Base-by-base conservation (phyloP, 495 filamentous ascomycete species). In the Penicillium odoratum region DNA sequence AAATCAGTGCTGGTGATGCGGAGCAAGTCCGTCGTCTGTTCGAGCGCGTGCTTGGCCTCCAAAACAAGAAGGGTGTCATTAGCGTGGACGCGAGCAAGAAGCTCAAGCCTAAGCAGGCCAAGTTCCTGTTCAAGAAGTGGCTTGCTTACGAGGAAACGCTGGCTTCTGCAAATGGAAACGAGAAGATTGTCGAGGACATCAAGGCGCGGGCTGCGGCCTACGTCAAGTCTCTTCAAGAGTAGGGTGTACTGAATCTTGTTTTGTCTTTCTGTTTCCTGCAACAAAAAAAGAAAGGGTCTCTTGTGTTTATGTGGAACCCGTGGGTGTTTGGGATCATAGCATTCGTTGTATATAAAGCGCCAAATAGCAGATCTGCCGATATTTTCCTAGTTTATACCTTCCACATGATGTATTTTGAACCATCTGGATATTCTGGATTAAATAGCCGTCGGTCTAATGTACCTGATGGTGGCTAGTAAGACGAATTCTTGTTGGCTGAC, bases 41-140 rank as follows among this genome's bases (percentile, higher is more conserved):
- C 68, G 91, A 92, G 73, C 81, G 92, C n/a, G 90, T 92, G 46
- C 71, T 80, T 48, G 77, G 74, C 1, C 66, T 78, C 43, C 69
- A 70, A 55, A 77, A 78, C 63, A 83, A 82, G 60, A 90, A 88
- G 79, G 81, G 82, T 13, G 66, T 38, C 10, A 59, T 72, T 16
- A 63, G 63, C 18, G 56, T 70, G 15, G 71, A 73, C 25, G 61
- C 67, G 26, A 67, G 66, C 57, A 74, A 76, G 67, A 78, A 79
- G 61, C 66, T 92, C 16, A 90, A 89, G 70, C 77, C 85, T 13
- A 83, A 85, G 66, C 83, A 88, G 70, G 91, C 90, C 3, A 86
- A 88, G 67, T 87, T 83, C 64, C 86, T 92, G 77, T 96, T 95
- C 69, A 87, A 88, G 70, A 82, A 89, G 63, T 96, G 91, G 91